Evolutionary conservation across 306 rosid genomes (phyloP).

Genomic region (Rosa multiflora): DNA sequence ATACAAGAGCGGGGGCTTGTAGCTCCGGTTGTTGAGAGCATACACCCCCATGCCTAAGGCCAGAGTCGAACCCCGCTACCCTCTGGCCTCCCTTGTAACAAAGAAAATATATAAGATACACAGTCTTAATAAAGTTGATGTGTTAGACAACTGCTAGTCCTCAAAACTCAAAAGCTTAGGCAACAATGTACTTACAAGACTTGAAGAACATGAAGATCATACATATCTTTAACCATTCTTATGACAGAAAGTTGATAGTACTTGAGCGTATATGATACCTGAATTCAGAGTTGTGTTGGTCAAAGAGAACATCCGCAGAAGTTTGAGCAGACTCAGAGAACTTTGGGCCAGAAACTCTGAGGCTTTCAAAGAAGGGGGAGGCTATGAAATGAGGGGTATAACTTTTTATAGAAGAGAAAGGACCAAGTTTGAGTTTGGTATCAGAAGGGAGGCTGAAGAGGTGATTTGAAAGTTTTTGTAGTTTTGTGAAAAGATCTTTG

Average conservation of each 20-base stretch:
- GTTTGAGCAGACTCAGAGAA: constrained; percentile 70
- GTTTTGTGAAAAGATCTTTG: constrained; percentile 58
- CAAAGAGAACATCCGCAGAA: constrained; percentile 60
- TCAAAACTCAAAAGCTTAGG: neutral
- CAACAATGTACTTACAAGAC: neutral
- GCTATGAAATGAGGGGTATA: constrained; percentile 96
- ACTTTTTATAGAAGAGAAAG: constrained; percentile 68
- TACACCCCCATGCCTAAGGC: neutral
- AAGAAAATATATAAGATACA: neutral
- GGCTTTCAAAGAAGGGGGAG: constrained; percentile 96
- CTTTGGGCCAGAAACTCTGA: constrained; percentile 76
- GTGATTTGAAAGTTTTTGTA: constrained; percentile 46
- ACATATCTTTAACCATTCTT: neutral
- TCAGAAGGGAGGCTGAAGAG: constrained; percentile 75
- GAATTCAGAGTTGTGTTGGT: constrained; percentile 51
- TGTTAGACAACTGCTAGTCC: neutral
- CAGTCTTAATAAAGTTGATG: neutral
- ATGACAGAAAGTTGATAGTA: neutral
- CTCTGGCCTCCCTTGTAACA: neutral
- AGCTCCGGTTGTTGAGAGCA: neutral
- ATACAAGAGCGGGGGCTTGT: neutral
- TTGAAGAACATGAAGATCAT: neutral
- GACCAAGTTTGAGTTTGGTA: constrained; percentile 84
- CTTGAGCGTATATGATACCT: constrained; percentile 37
- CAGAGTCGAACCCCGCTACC: neutral